Evolutionary conservation across 2,329 filamentous ascomycete species (phyloP).

Genomic region (Alternaria sp.): DNA sequence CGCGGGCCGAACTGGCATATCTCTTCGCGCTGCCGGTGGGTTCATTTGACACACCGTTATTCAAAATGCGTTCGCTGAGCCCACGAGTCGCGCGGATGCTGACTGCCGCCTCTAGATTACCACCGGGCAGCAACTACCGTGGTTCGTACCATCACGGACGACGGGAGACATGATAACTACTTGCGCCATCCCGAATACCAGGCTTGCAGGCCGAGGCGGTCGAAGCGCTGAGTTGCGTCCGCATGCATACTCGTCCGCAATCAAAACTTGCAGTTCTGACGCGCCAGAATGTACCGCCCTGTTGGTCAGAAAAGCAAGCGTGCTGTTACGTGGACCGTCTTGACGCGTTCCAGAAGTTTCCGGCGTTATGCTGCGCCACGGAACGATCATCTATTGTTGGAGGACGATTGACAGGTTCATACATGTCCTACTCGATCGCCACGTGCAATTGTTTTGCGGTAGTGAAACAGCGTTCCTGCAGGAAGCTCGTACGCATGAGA

Average conservation of each 20-base stretch:
- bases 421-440: not conserved
- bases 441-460: constrained; percentile 5
- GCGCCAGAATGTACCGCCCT: not conserved
- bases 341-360: constrained; percentile 13
- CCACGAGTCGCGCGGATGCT: not conserved
- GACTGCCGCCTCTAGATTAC: not conserved
- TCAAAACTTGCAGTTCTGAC: constrained; percentile 9
- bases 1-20: constrained; percentile 6
- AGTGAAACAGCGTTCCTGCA: constrained; percentile 1
- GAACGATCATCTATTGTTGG: constrained; percentile 6
- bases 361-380: not conserved
- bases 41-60: not conserved
- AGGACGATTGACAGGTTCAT: not conserved
- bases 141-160: not conserved
- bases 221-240: not conserved
- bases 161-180: constrained; percentile 2
- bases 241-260: constrained; percentile 8
- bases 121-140: not conserved
- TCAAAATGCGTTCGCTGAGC: not conserved
- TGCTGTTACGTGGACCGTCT: not conserved
- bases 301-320: not conserved
- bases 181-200: constrained; percentile 14
- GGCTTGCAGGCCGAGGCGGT: not conserved
- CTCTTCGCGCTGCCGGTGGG: not conserved
- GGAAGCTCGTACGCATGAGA: not conserved